Evolutionary conservation across 169 alveolate species (phyloP).

Genomic region (Babesia gibsoni): DNA sequence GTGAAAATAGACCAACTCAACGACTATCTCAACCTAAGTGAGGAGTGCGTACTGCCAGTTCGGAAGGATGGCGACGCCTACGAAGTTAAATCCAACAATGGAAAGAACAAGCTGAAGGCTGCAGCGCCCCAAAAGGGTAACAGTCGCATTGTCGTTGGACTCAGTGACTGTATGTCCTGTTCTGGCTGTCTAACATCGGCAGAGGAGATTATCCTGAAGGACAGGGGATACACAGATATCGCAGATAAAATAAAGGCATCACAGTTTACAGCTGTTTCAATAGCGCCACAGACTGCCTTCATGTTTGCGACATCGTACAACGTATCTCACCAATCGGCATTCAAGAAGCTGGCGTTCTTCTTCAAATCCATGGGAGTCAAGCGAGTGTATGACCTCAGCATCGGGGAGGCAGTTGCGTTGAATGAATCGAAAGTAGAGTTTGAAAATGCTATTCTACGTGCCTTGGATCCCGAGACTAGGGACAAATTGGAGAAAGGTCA

Average conservation of each 20-base stretch:
- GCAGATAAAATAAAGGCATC: constrained; percentile 49
- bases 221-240: constrained; percentile 78
- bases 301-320: constrained; percentile 72
- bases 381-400: constrained; percentile 53
- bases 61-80: constrained; percentile 16
- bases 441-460: background rate
- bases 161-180: constrained; percentile 90
- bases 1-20: constrained; percentile 80
- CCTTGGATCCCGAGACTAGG: background rate
- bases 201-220: constrained; percentile 80
- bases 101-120: constrained; percentile 8
- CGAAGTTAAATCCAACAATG: constrained; percentile 26
- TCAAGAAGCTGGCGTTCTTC: constrained; percentile 55
- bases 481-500: background rate
- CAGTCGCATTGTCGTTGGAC: constrained; percentile 75
- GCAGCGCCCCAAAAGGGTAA: constrained; percentile 10
- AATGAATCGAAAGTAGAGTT: constrained; percentile 60
- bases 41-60: constrained; percentile 84
- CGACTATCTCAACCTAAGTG: constrained; percentile 82
- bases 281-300: constrained; percentile 83
- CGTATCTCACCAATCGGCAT: constrained; percentile 45
- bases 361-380: constrained; percentile 67
- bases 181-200: constrained; percentile 93
- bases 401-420: constrained; percentile 59
- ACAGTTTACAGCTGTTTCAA: constrained; percentile 72